Evolutionary conservation across 2,329 filamentous ascomycete species (phyloP).

Genomic region (Calonectria hawksworthii): DNA sequence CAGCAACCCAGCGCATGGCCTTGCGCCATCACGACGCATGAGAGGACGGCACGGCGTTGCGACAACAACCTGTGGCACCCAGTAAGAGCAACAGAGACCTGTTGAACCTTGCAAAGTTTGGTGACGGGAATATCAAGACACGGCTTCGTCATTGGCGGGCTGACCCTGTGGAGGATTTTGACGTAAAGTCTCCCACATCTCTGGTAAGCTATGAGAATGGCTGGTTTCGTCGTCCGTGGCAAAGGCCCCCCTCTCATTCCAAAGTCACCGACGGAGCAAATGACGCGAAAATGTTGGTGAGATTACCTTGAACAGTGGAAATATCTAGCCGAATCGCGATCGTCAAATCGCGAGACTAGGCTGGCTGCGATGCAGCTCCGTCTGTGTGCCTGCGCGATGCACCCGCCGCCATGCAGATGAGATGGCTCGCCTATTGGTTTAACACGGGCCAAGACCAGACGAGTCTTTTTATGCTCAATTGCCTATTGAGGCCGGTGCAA

Average conservation of each 20-base stretch:
- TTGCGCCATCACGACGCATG: slow-evolving; percentile 16
- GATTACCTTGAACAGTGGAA: neutral
- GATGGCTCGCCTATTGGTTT: neutral
- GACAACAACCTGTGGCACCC: slow-evolving; percentile 7
- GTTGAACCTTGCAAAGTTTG: slow-evolving; percentile 4
- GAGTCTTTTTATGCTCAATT: neutral
- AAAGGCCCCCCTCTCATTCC: neutral
- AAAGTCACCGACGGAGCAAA: slow-evolving; percentile 1
- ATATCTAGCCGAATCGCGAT: slow-evolving; percentile 18
- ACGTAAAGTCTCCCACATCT: neutral
- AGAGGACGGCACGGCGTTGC: slow-evolving; percentile 1
- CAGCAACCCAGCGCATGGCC: neutral
- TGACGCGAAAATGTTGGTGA: neutral
- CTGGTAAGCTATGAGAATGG: slow-evolving; percentile 2
- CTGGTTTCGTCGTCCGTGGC: slow-evolving; percentile 4
- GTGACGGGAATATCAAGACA: neutral
- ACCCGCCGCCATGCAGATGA: slow-evolving; percentile 13
- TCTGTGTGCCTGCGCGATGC: slow-evolving; percentile 21
- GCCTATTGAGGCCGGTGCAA: slow-evolving; percentile 1
- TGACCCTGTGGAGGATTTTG: neutral
- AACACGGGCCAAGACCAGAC: neutral
- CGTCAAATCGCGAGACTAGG: slow-evolving; percentile 2
- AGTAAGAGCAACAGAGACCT: slow-evolving; percentile 5
- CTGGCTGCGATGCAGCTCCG: slow-evolving; percentile 16
- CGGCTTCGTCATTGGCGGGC: slow-evolving; percentile 5